Evolutionary conservation across 768 basidiomycete species (phyloP).

Genomic region (Cystobasidium onofrii): DNA sequence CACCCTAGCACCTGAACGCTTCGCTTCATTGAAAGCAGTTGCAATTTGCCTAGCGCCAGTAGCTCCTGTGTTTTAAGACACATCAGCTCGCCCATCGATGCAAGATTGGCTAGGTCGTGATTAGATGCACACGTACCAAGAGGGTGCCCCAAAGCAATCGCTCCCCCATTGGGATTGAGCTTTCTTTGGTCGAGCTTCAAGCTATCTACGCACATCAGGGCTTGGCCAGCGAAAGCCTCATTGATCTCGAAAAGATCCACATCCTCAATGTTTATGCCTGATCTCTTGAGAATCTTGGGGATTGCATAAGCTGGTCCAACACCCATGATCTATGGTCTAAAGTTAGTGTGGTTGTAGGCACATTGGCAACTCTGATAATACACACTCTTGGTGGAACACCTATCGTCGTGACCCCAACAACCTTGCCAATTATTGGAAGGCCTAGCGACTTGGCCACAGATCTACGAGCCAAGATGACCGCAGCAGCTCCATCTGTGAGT

Average conservation of each 20-base stretch:
- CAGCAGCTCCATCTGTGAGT: conserved; percentile 49
- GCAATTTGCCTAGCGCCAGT: conserved; percentile 20
- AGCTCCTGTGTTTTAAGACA: neutral
- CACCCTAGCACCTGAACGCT: neutral
- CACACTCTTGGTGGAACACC: conserved; percentile 43
- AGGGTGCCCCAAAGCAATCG: conserved; percentile 44
- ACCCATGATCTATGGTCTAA: conserved; percentile 59
- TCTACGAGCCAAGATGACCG: conserved; percentile 46
- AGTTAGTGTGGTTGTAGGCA: neutral
- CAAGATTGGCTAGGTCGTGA: neutral
- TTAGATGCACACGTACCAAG: neutral
- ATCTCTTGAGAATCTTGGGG: conserved; percentile 50
- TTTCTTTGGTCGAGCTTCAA: conserved; percentile 45
- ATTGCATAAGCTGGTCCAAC: conserved; percentile 85
- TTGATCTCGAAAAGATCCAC: conserved; percentile 43
- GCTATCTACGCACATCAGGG: conserved; percentile 47
- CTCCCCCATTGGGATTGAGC: conserved; percentile 49
- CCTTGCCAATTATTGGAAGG: conserved; percentile 47
- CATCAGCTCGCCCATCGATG: neutral
- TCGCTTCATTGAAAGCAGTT: conserved; percentile 8
- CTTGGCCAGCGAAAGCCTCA: conserved; percentile 45
- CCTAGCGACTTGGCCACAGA: conserved; percentile 48
- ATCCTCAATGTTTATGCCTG: conserved; percentile 40
- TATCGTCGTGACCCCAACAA: conserved; percentile 47
- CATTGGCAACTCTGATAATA: neutral